Base-by-base conservation (phyloP, 2,329 filamentous ascomycete genomes). In the Ophiobolus disseminans region DNA sequence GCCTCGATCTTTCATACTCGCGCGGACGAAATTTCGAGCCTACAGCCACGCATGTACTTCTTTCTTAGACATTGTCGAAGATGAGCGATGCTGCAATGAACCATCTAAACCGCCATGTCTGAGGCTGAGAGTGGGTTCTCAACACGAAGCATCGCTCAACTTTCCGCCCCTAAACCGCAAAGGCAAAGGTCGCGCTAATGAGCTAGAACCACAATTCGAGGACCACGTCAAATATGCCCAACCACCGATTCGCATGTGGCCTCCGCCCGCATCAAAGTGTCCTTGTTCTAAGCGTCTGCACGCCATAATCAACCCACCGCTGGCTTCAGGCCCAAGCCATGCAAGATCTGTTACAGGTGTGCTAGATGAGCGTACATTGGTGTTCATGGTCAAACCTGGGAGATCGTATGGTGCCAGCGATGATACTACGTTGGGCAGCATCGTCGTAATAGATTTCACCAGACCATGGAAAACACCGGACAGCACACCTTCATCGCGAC, bases 31-130 rank as follows among this genome's bases (percentile, higher is more conserved):
- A 34, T 69, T 85, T 35, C 77, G 81, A 19, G 75, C 78, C 3
- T 88, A 88, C 63, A 77, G 82, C 40, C 66, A 76, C 10, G 73
- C 76, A 2, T 79, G 78, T 52, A 76, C 75, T 17, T 76, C 84
- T 0, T 87, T 84, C 58, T 44, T 88, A 4, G 86, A 88, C 55
- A 65, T 88, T 0, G 79, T 86, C 5, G 77, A 85, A 52, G 78
- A 82, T 51, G 70, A 78, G 3, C 39, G 66, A 2, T 74, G 70
- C 46, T 74, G 66, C 23, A 53, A 63, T 2, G 57, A 67, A n/a
- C 52, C 60, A 2, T 61, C 65, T 52, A 34, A 45, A n/a, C 48
- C 46, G 14, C 50, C 71, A 54, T 73, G 74, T 14, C 69, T 84
- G 10, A 76, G 80, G 4, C 70, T 88, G 4, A 76, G 81, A 20